A percentile compares a stretch with the other conserved stretches of the same genome.
Evolutionary conservation across 2,329 filamentous ascomycete genomes (phyloP).

Genomic region (Fusarium palustre): DNA sequence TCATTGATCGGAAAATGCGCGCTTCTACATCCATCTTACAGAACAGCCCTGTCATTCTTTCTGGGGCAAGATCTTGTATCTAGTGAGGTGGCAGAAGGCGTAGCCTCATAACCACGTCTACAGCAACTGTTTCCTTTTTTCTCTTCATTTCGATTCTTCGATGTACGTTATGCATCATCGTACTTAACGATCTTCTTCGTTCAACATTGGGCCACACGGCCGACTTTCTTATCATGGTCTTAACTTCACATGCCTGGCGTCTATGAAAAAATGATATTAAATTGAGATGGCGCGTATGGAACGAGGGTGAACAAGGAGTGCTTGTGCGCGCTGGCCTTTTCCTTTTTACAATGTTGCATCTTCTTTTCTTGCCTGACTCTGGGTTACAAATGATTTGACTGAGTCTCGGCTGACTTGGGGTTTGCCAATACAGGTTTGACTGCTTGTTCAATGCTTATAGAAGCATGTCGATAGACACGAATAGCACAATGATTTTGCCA

Average conservation of each 20-base stretch:
- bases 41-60: constrained; percentile 26
- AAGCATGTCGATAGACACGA: constrained; percentile 40
- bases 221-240: constrained; percentile 39
- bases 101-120: constrained; percentile 32
- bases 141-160: constrained; percentile 50
- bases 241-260: constrained; percentile 43
- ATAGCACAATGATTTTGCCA: constrained; percentile 32
- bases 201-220: constrained; percentile 42
- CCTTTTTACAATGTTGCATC: constrained; percentile 27
- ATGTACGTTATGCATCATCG: constrained; percentile 53
- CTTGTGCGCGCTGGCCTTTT: constrained; percentile 31
- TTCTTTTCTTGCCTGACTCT: constrained; percentile 42
- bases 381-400: background rate
- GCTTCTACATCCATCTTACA: constrained; percentile 19
- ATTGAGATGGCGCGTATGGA: constrained; percentile 43
- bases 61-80: constrained; percentile 28
- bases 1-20: constrained; percentile 27
- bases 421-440: constrained; percentile 40
- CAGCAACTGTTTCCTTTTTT: constrained; percentile 37
- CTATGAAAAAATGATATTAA: constrained; percentile 43
- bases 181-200: constrained; percentile 51
- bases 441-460: constrained; percentile 22
- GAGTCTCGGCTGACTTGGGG: constrained; percentile 34
- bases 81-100: constrained; percentile 27
- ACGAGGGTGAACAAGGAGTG: constrained; percentile 27